Percentiles rank a stretch among this genome's conserved stretches.
These are phyloP conservation scores for Aurifilum marmelostoma DNA, from an alignment of 2,329 filamentous ascomycete species.

Conservation along the genomic window DNA sequence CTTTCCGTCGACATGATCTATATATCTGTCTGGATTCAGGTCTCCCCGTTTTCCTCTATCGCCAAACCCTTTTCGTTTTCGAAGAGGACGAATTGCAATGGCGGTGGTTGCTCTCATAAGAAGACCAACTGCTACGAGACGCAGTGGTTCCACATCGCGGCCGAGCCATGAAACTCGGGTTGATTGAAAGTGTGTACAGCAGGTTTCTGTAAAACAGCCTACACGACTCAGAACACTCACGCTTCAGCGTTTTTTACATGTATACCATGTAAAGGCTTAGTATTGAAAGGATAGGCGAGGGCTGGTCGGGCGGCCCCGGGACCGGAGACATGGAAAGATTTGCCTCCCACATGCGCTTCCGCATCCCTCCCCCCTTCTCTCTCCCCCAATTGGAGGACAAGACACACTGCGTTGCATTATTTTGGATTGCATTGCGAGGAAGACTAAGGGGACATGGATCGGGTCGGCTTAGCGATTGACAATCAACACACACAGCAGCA, in stretches of 20 bases:
- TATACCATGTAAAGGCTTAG: not conserved
- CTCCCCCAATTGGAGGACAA: slow-evolving; percentile 8
- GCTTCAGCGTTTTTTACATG: not conserved
- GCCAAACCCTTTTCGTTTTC: not conserved
- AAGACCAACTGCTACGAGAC: not conserved
- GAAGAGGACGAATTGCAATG: not conserved
- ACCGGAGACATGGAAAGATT: slow-evolving; percentile 4
- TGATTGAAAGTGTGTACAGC: not conserved
- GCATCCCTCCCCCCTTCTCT: not conserved
- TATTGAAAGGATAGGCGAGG: not conserved
- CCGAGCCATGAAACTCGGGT: not conserved
- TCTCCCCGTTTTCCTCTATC: not conserved
- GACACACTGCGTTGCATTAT: not conserved
- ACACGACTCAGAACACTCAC: not conserved
- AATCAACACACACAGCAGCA: slow-evolving; percentile 10
- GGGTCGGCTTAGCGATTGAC: slow-evolving; percentile 21
- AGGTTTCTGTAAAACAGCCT: not conserved
- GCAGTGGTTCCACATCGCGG: not conserved
- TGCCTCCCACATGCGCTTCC: not conserved
- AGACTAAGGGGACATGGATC: slow-evolving; percentile 14
- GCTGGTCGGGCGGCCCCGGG: slow-evolving; percentile 19
- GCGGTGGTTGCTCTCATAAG: not conserved
- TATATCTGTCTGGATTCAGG: too few relatives aligned
- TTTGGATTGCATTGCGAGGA: not conserved
- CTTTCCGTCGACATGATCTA: not conserved